Base-by-base conservation (phyloP, 2,329 filamentous ascomycete species). In the Capronia americana region DNA sequence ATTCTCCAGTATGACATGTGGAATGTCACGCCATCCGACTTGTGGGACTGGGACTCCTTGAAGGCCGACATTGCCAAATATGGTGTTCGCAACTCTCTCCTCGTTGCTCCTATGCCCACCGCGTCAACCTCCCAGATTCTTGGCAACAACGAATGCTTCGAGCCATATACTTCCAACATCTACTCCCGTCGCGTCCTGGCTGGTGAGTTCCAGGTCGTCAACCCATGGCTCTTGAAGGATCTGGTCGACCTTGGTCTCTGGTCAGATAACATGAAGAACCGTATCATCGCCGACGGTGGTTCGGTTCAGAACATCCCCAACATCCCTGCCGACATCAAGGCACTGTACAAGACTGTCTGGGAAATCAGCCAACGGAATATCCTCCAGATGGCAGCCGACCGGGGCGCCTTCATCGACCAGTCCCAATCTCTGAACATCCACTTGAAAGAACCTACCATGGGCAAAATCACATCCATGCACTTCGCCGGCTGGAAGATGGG, bases 251-350 rank as follows among this genome's bases (percentile, higher is more conserved):
- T 97, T 84, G 95, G 95, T 68, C 86, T 99, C 53, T 99, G 95
- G 95, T 97, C 94, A 56, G 94, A 99, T 82, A 92, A 93, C 83
- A 99, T 99, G 95, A 99, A 99, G 90, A 99, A 99, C 86, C 93
- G 95, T 75, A 99, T 99, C 85, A 99, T 99, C 76, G 91, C 95
- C 65, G 94, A 97, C 69, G 92, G 92, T 73, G 95, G 95, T 72
- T 98, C 94, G 23, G 91, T 99, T 63, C 95, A 98, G 81, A 94
- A 95, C 80, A 94, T 99, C 70, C 92, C 94, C 77, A 98, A 96
- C 82, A 97, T 99, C 70, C 94, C 95, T 14, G 88, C 91, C 34
- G 95, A 99, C 74, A 91, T 96, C 85, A 99, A 99, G 85, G 89
- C 90, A 46, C 87, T 99, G 6, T 99, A 99, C 88, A 99, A 99